phyloP scores from a whole-genome alignment of 331 rosid species.

The Dryas integrifolia region DNA sequence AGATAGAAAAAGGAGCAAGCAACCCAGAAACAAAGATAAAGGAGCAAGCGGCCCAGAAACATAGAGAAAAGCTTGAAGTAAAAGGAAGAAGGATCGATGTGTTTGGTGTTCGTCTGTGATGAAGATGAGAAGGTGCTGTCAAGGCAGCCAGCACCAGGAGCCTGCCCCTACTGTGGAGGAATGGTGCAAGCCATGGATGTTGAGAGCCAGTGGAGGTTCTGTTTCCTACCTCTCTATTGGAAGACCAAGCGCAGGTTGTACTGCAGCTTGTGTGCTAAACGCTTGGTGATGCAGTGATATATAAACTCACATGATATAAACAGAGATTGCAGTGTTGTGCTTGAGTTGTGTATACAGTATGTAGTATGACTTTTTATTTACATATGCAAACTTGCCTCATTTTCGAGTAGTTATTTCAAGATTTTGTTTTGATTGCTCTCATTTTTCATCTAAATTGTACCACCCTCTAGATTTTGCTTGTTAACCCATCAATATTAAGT shows the following conservation, averaged over 20 bases:
- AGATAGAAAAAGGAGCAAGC: neutral
- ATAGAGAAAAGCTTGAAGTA: neutral
- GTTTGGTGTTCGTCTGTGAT: slow-evolving; percentile 81
- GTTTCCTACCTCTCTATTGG: slow-evolving; percentile 50
- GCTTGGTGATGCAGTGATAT: slow-evolving; percentile 31
- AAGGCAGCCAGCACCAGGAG: slow-evolving; percentile 72
- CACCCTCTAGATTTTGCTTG: neutral
- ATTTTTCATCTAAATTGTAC: neutral
- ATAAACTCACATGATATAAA: neutral
- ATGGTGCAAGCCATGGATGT: slow-evolving; percentile 66
- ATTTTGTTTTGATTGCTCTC: neutral
- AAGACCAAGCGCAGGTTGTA: slow-evolving; percentile 47
- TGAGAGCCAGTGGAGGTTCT: slow-evolving; percentile 46
- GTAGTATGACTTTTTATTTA: neutral
- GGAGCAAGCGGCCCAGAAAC: neutral
- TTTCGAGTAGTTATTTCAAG: neutral
- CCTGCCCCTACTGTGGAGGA: slow-evolving; percentile 82
- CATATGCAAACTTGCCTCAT: neutral
- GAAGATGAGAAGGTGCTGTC: slow-evolving; percentile 60
- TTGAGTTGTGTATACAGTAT: neutral
- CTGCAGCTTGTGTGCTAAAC: slow-evolving; percentile 38
- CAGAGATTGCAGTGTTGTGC: neutral
- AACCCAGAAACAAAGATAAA: neutral
- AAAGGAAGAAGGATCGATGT: slow-evolving; percentile 38
- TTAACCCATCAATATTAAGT: neutral